Base-by-base conservation (phyloP, 2,329 filamentous ascomycete species). In the Cladosporium colombiae region DNA sequence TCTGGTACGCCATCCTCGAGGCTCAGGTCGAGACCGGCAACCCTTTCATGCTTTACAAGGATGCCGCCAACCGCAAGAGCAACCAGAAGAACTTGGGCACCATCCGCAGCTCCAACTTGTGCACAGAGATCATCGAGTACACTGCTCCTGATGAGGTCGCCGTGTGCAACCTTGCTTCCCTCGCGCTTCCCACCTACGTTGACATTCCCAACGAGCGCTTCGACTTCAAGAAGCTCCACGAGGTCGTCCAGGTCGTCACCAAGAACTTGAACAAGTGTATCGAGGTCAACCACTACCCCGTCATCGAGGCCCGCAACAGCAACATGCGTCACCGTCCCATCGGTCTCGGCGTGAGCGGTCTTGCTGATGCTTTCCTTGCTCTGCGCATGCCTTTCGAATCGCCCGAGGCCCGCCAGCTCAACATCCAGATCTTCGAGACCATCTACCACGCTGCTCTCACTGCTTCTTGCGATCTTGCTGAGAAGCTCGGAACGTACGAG, bases 11-110 rank as follows among this genome's bases (percentile, higher is more conserved):
- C 71, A 97, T 99, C 71, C 87, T 99, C 57, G 95, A 99, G 83
- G 92, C 95, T 59, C 95, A 99, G 84, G 98, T 94, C 37, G 95
- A 99, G 88, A 99, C 95, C 55, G 95, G 95, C 73, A 98, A 96
- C 81, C 95, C 95, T 58, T 99, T 97, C 83, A 99, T 99, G 92
- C 89, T 98, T 67, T 99, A 99, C 89, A 99, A 99, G 86, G 95
- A 99, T 81, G 87, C 89, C 76, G 94, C 91, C 88, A 99, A 99
- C 88, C 89, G 89, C 79, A 99, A 99, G 90, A 97, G 93, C 86
- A 99, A 99, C 87, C 95, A 99, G 84, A 98, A 99, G 90, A 99
- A 99, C 82, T 86, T 99, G 35, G 95, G 95, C 71, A 97, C 93
- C 69, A 99, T 99, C 74, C 93, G 93, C 80, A 97, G 92, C 85